phyloP scores from a whole-genome alignment of 1,139 yeast species.

The Zygoascus hellenicus region DNA sequence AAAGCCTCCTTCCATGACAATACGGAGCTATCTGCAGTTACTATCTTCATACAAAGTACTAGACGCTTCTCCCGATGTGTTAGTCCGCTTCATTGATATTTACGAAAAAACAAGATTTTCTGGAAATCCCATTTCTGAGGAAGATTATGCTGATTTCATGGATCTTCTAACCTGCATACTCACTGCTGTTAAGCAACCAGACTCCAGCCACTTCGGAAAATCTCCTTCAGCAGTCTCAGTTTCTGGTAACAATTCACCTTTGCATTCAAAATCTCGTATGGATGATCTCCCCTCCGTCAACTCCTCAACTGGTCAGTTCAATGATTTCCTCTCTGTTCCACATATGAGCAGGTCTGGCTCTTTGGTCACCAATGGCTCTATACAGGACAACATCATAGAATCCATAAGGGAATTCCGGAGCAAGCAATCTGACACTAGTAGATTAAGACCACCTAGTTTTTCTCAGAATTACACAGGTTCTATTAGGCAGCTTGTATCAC shows the following conservation, averaged over 20 bases:
- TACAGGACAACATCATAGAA: not conserved
- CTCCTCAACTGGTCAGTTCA: too few species aligned
- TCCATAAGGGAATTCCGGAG: not conserved
- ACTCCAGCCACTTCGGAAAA: too few species aligned
- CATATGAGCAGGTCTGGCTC: not conserved
- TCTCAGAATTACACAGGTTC: not conserved
- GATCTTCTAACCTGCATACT: conserved; percentile 27
- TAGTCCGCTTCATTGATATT: conserved; percentile 42
- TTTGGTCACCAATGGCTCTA: not conserved
- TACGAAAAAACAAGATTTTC: conserved; percentile 72
- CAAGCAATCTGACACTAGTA: not conserved
- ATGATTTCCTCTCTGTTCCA: not conserved
- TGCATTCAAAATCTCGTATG: too few species aligned
- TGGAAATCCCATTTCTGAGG: conserved; percentile 53
- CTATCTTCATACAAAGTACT: conserved; percentile 27
- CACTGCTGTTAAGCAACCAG: too few species aligned
- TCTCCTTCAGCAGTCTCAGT: too few species aligned
- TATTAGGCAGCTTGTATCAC: not conserved
- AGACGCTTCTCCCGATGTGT: conserved; percentile 20
- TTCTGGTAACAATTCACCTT: too few species aligned
- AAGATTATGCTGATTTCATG: conserved; percentile 55
- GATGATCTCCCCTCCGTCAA: too few species aligned
- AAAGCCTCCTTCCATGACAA: conserved; percentile 40
- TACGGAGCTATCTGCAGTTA: conserved; percentile 46
- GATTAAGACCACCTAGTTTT: not conserved